Base-by-base conservation (phyloP, 768 basidiomycete genomes). In the Leccinum barrowsii region DNA sequence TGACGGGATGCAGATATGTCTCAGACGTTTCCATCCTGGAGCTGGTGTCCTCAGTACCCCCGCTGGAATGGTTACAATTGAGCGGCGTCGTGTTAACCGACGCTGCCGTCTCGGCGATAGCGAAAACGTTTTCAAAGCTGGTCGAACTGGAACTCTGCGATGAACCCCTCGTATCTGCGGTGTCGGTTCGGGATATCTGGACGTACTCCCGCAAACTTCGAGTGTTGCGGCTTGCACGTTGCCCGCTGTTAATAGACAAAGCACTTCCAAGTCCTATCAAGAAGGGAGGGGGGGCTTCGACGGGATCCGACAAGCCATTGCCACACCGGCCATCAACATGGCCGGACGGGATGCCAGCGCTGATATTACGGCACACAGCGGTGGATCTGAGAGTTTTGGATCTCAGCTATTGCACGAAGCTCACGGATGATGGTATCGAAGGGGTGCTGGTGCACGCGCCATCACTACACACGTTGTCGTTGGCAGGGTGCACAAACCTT, bases 121-220 rank as follows among this genome's bases (percentile, higher is more conserved):
- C 85, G 17, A 86, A 83, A 56, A 79, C 84, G 10, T 92, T 91
- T 68, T 85, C 89, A 4, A 81, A 83, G 59, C 83, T 97, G 24
- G 76, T 89, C 55, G 94, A 95, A 71, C 77, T 96, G 60, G 94
- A 97, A 68, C 75, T 95, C 37, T 84, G 75, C 66, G 81, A 81
- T 65, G 85, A 92, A 59, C 81, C 83, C 10, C 77, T 85, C 42
- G 66, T 97, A 55, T 90, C 89, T 7, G 81, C 83, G 6, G 69
- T 80, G 49, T 85, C 90, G 0, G 78, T 92, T 34, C 83, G 88
- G 37, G 90, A 92, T 66, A 78, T 97, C n/a, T 89, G 94, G 81
- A 79, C 81, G 30, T 91, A 85, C 72, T 88, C 88, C 48, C 84
- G 90, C 61, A 89, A 85, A 67, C 77, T 98, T 54, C 80, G 90